Base-by-base conservation (phyloP, 2,329 filamentous ascomycete species). In the Coniella vitis region DNA sequence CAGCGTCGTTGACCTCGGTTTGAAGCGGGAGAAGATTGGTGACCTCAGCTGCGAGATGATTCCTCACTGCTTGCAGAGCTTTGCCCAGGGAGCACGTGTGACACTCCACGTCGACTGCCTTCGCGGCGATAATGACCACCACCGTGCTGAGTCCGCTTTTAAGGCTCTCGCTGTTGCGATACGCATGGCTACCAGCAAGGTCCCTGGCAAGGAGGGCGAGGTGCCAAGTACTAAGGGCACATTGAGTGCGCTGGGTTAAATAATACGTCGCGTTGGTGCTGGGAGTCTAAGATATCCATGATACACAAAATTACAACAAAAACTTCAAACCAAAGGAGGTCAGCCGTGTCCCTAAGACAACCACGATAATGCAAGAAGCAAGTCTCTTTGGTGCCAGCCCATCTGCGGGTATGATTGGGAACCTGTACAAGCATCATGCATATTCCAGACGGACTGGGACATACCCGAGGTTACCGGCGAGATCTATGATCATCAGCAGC, bases 201-300 rank as follows among this genome's bases (percentile, higher is more conserved):
- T 91, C 29, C 79, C 81, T 37, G 89, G 88, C 10, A 84, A 86
- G 64, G 90, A 94, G 69, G 90, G 89, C 3, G 93, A 98, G 74
- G 83, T 97, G 21, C 87, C 90, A 46, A 96, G 90, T 71, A 97
- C 91, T 8, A 97, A 97, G 78, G 91, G 91, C 10, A 95, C 95
- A 31, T 66, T 96, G 67, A 82, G 73, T 60, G 78, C 78, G 16
- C 39, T 54, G 44, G 52, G 47, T 14, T 83, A 67, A 31, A 21
- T 31, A 17, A 5, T 9, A n/a, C 7, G 17, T 4, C 5, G 3
- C 5, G 3, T 31, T 21, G 17, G 25, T n/a, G 8, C 4, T 14
- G 14, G 14, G 34, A 10, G 10, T 10, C 3, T 9, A 32, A 8
- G 19, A 36, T 10, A 22, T n/a, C 31, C 4, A 12, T 10, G 31